Conservation (phyloP, 140 eudicot genomes). For the Cichorium intybus region DNA sequence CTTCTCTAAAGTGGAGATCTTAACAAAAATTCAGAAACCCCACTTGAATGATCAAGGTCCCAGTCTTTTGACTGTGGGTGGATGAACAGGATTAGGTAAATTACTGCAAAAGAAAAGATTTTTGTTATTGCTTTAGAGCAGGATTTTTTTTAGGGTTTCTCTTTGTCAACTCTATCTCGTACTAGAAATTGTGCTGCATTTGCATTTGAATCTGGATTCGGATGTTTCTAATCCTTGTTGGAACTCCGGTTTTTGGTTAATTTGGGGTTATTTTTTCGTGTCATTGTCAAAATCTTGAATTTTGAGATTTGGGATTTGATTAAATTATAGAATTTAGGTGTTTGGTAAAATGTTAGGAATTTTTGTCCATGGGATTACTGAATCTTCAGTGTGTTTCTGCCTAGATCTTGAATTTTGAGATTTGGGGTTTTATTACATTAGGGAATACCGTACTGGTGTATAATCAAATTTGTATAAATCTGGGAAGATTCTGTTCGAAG, state of each 20-base stretch:
- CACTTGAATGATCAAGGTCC: conserved; percentile 24
- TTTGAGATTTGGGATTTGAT: conserved; percentile 35
- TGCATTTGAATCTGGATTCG: conserved; percentile 21
- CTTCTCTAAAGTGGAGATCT: conserved; percentile 14
- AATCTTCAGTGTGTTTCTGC: not conserved
- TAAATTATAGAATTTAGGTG: conserved; percentile 21
- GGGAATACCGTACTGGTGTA: not conserved
- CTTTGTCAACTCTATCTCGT: conserved; percentile 16
- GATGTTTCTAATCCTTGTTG: conserved; percentile 4
- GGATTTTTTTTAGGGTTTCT: conserved; percentile 7
- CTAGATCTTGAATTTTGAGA: conserved; percentile 23
- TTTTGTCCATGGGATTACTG: not conserved
- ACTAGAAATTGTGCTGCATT: conserved; percentile 23
- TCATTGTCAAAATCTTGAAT: conserved; percentile 8
- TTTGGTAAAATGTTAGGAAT: conserved; percentile 9
- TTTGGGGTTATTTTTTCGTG: conserved; percentile 3
- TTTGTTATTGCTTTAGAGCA: conserved; percentile 6
- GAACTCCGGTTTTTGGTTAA: not conserved
- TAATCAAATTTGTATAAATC: conserved; percentile 11
- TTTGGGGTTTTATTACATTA: conserved; percentile 8
- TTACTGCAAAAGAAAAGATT: not conserved
- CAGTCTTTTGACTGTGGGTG: conserved; percentile 21
- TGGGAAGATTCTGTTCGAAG: not conserved
- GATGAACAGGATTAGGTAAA: conserved; percentile 12
- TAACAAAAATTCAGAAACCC: not conserved